phyloP scores from a whole-genome alignment of 768 basidiomycete species.

The Agrocybe praecox region DNA sequence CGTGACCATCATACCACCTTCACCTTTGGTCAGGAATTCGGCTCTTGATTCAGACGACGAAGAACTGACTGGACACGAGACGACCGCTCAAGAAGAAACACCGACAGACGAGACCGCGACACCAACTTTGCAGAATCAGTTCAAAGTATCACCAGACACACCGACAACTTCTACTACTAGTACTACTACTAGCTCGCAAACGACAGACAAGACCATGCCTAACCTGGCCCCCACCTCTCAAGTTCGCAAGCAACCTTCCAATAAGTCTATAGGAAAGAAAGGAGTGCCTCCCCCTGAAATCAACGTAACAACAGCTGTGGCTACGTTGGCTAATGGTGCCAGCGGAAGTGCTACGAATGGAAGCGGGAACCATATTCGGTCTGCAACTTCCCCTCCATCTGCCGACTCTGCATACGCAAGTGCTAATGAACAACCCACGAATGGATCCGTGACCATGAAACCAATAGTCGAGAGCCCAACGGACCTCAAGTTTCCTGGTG shows the following conservation, averaged over 20 bases:
- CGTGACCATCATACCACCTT: constrained; percentile 48
- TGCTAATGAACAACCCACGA: neutral
- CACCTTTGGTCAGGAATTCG: constrained; percentile 32
- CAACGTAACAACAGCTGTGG: constrained; percentile 14
- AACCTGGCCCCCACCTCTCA: constrained; percentile 26
- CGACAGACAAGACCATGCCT: constrained; percentile 12
- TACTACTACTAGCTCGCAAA: constrained; percentile 2
- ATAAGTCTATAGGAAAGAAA: constrained; percentile 36
- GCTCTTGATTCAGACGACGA: constrained; percentile 27
- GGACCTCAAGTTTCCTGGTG: constrained; percentile 27
- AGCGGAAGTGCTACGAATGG: neutral
- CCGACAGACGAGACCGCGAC: constrained; percentile 1
- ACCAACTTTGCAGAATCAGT: constrained; percentile 8
- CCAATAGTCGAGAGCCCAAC: constrained; percentile 51
- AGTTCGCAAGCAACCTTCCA: constrained; percentile 36
- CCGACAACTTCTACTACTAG: constrained; percentile 5
- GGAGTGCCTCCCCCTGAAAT: constrained; percentile 27
- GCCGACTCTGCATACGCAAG: constrained; percentile 1
- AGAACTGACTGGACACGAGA: constrained; percentile 2
- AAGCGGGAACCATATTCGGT: constrained; percentile 22
- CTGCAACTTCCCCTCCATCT: constrained; percentile 30
- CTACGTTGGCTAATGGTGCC: neutral
- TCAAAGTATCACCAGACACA: constrained; percentile 8
- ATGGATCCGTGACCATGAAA: constrained; percentile 23
- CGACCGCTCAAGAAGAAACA: neutral